Evolutionary conservation across 345 rosid species (phyloP), one percentile per base, ranked within the genome.

Genomic region (Hevea brasiliensis): DNA sequence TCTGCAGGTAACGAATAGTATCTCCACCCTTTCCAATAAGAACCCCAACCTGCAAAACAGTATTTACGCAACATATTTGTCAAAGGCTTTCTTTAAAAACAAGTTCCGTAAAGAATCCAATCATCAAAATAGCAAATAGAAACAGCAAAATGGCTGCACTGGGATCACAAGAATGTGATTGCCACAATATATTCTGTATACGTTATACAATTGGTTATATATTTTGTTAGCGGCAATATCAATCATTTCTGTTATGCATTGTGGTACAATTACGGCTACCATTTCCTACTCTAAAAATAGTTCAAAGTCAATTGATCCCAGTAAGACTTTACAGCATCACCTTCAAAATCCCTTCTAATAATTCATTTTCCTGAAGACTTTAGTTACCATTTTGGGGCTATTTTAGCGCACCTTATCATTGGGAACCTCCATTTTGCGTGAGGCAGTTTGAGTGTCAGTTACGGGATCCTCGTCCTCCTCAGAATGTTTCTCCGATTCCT

Each of bases 21-120:
- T 94, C 98, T 17, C 98, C 98, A 27, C 89, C 89, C 84, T 92
- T 94, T 64, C 98, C 98, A 71, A 94, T 94, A 65, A 94, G 94
- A 69, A 87, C 95, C 1, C 97, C 98, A 81, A 94, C 98, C 98
- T 93, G 74, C 65, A 42, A 75, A 29, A 50, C 78, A 61, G 62
- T 58, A 74, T 50, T 63, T 21, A 23, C 14, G 15, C 15, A 71
- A 55, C 26, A n/a, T 15, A 51, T 8, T 11, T 56, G 65, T 61
- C 68, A 70, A 14, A 67, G 24, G 29, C 57, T 20, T 11, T 6
- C 24, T 14, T 24, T 0, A 8, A 48, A 37, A 54, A 13, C 13
- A 37, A 3, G 11, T 23, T 9, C 53, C 0, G 44, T 32, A 57
- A 40, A n/a, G 21, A 9, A 9, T 56, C 3, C 4, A 42, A 3